These are phyloP conservation scores for Durusdinium trenchii DNA, from an alignment of 73 alveolate genomes.

Conservation along the genomic window DNA sequence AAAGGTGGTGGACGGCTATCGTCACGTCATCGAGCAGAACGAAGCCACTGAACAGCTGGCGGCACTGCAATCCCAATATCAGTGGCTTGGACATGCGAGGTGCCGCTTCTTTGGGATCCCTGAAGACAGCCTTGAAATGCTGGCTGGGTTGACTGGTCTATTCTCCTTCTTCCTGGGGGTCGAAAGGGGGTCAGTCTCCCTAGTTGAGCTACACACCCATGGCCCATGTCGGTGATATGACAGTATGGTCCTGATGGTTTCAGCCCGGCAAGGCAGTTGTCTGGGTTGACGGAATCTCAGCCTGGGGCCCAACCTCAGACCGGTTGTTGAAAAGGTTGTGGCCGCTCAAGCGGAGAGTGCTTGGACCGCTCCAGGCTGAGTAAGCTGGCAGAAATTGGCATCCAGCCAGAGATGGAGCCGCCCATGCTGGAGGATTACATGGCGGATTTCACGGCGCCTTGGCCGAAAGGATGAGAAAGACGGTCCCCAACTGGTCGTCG, in stretches of 20 bases:
- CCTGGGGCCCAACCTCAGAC: background rate
- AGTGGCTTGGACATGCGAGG: constrained; percentile 2
- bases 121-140: no score
- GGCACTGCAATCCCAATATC: constrained; percentile 72
- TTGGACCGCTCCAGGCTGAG: constrained; percentile 38
- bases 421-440: constrained; percentile 88
- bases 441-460: constrained; percentile 92
- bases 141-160: no score
- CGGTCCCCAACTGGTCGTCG: no score
- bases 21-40: constrained; percentile 84
- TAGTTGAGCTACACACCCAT: no score
- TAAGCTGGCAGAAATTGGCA: constrained; percentile 89
- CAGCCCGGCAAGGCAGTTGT: background rate
- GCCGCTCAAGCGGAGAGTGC: background rate
- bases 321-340: background rate
- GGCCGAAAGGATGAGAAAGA: background rate
- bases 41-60: constrained; percentile 54
- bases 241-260: no score
- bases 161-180: no score
- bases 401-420: constrained; percentile 50
- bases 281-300: background rate
- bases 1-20: constrained; percentile 56
- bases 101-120: no score
- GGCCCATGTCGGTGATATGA: no score
- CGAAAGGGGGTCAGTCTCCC: no score